Base-by-base conservation (phyloP, 1,284 basidiomycete species). In the Apiotrichum porosum region DNA sequence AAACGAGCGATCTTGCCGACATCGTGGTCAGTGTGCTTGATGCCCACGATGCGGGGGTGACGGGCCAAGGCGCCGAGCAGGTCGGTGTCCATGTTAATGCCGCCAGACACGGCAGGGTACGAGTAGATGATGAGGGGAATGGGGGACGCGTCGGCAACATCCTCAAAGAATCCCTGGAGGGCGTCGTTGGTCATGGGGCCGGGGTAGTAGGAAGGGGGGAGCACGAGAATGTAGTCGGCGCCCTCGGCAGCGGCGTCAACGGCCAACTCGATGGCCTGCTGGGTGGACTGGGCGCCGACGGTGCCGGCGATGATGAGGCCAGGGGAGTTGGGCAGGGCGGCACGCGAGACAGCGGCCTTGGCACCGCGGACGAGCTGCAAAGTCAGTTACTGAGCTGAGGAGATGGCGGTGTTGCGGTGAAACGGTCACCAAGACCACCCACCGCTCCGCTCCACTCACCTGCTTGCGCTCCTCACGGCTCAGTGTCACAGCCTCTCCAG, bases 1-100 rank as follows among this genome's bases (percentile, higher is more conserved):
- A 57, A 56, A 18, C 66, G 50, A 5, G 65, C 64, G 33, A 70
- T 69, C 44, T 62, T 56, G 4, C 66, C 68, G 10, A 69, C 63
- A 42, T 67, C 63, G 46, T 69, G 66, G 46, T 69, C 67, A 10
- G 68, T 71, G 48, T 65, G 61, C 52, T 68, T 68, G 47, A 63
- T 50, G 26, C 65, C 66, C n/a, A 44, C 58, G 32, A 67, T 65
- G 54, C 66, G 67, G 14, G 60, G 63, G 51, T 66, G 65, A 40
- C 42, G 39, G 9, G 63, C 64, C 38, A 68, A 49, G 22, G 46
- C 38, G 18, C 42, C 44, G 33, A 65, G 54, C 24, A 62, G 37
- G 42, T 68, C 66, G 13, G 62, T 57, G 56, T 61, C 58, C 50
- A 68, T 55, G 37, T 63, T 54, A 47, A 68, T 61, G 24, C 66